These are phyloP conservation scores for Gloeophyllum trabeum DNA, from an alignment of 768 basidiomycete species.

Conservation along the genomic window DNA sequence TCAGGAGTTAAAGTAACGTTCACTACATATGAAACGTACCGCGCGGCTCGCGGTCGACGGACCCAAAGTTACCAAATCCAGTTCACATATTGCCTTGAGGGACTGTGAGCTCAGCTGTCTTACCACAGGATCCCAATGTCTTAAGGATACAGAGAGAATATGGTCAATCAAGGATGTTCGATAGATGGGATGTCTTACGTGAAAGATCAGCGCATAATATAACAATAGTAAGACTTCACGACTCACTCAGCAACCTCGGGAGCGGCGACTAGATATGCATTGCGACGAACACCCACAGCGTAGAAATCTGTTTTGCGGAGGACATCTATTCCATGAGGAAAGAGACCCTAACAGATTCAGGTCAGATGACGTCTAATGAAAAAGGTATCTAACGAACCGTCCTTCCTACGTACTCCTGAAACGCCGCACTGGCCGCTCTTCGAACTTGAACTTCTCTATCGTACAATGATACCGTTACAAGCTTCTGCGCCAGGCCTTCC, in stretches of 20 bases:
- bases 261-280: slow-evolving; percentile 78
- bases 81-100: slow-evolving; percentile 52
- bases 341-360: slow-evolving; percentile 49
- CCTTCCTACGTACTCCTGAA: slow-evolving; percentile 93
- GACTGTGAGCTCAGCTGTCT: slow-evolving; percentile 70
- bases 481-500: slow-evolving; percentile 47
- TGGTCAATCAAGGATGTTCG: slow-evolving; percentile 59
- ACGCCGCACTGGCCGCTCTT: slow-evolving; percentile 92
- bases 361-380: slow-evolving; percentile 2
- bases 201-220: slow-evolving; percentile 5
- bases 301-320: slow-evolving; percentile 91
- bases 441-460: slow-evolving; percentile 94
- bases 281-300: slow-evolving; percentile 75
- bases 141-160: slow-evolving; percentile 57
- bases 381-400: slow-evolving; percentile 60
- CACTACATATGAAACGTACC: no score
- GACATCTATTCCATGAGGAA: slow-evolving; percentile 91
- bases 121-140: slow-evolving; percentile 87
- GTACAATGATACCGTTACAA: slow-evolving; percentile 75
- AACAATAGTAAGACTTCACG: slow-evolving; percentile 3
- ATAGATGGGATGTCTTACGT: slow-evolving; percentile 66
- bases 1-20: no score
- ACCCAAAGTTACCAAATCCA: slow-evolving; percentile 44
- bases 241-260: slow-evolving; percentile 81
- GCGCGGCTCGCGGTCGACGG: slow-evolving; percentile 15